These are phyloP conservation scores for Dothiorella sarmentorum DNA, from an alignment of 2,329 filamentous ascomycete genomes.

Conservation along the genomic window DNA sequence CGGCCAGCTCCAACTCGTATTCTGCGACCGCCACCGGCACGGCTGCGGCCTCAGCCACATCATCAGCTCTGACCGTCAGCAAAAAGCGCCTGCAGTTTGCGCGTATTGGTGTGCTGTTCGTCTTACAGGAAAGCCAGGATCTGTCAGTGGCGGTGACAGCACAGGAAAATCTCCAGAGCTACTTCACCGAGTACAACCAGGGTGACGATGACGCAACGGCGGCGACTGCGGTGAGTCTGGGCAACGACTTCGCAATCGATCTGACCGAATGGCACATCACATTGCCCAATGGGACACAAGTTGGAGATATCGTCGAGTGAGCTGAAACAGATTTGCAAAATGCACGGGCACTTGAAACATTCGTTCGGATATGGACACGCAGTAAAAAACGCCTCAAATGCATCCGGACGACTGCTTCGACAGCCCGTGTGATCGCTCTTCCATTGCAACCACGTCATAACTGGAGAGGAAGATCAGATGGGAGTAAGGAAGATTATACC, in stretches of 20 bases:
- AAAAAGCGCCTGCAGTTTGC: constrained; percentile 41
- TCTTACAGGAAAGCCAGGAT: constrained; percentile 41
- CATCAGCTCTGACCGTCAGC: constrained; percentile 12
- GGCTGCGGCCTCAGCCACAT: constrained; percentile 22
- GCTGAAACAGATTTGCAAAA: no score
- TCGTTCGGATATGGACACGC: no score
- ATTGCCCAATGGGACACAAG: constrained; percentile 2
- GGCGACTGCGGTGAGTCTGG: constrained; percentile 23
- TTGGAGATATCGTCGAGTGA: constrained; percentile 1
- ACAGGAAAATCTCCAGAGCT: constrained; percentile 41
- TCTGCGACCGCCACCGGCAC: constrained; percentile 21
- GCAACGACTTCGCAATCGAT: constrained; percentile 24
- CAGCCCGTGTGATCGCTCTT: no score
- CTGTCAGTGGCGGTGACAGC: constrained; percentile 41
- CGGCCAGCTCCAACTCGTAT: constrained; percentile 20
- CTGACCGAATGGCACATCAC: constrained; percentile 19
- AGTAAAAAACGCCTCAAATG: no score
- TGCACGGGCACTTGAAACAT: no score
- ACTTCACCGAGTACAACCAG: constrained; percentile 32
- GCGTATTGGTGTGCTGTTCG: constrained; percentile 43
- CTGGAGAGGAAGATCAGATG: no score
- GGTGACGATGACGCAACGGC: constrained; percentile 27
- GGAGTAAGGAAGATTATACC: background rate
- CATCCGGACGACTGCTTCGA: no score
- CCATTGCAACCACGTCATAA: background rate